Evolutionary conservation across 2,329 filamentous ascomycete genomes (phyloP).

Genomic region (Uncinocarpus reesii): DNA sequence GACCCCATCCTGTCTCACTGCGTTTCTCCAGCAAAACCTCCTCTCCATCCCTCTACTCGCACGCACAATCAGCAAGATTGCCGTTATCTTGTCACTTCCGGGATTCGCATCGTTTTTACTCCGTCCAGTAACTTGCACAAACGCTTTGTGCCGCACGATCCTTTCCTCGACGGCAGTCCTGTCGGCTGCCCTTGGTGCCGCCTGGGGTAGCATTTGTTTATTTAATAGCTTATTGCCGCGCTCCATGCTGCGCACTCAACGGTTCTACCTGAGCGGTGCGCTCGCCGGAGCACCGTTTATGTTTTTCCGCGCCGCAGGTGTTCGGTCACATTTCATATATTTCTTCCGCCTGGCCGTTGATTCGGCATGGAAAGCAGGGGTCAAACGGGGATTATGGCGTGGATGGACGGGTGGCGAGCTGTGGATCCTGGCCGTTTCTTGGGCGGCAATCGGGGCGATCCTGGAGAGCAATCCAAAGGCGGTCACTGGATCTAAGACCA

Average conservation of each 20-base stretch:
- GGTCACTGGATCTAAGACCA: constrained; percentile 54
- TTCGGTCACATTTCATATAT: constrained; percentile 56
- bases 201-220: constrained; percentile 82
- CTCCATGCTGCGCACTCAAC: constrained; percentile 63
- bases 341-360: constrained; percentile 68
- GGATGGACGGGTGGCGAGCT: constrained; percentile 75
- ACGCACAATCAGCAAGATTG: constrained; percentile 60
- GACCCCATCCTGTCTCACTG: constrained; percentile 78
- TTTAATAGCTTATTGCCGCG: constrained; percentile 72
- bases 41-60: constrained; percentile 68
- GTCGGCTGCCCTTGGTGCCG: constrained; percentile 71
- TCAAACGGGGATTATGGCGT: constrained; percentile 80
- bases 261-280: constrained; percentile 84
- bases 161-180: constrained; percentile 67
- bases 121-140: constrained; percentile 57
- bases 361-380: constrained; percentile 83
- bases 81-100: constrained; percentile 56
- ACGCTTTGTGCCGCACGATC: constrained; percentile 55
- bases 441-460: constrained; percentile 67
- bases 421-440: constrained; percentile 65
- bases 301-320: constrained; percentile 50
- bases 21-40: constrained; percentile 79
- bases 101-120: constrained; percentile 58
- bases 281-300: constrained; percentile 71
- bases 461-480: constrained; percentile 62